These are phyloP conservation scores for Cajanus cajan DNA, from an alignment of 306 rosid species.

Conservation along the genomic window DNA sequence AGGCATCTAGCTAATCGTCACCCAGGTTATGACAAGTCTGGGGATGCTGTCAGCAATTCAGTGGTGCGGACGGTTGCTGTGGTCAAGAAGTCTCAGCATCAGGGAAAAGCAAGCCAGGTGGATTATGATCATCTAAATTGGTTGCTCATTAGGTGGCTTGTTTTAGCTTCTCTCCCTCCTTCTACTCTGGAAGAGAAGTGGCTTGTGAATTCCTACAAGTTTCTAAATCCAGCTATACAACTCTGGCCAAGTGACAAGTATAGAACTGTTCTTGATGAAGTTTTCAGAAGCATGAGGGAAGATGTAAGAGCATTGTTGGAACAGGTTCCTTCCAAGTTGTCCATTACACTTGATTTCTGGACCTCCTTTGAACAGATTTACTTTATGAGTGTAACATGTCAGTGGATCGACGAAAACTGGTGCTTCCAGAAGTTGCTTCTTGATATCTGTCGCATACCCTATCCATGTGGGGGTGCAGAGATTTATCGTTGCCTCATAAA, in stretches of 20 bases:
- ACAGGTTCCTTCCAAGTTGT: slow-evolving; percentile 73
- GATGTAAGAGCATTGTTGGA: slow-evolving; percentile 72
- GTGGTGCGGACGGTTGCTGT: slow-evolving; percentile 46
- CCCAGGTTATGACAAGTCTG: slow-evolving; percentile 89
- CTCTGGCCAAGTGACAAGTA: slow-evolving; percentile 82
- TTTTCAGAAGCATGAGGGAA: slow-evolving; percentile 82
- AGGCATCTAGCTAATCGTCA: slow-evolving; percentile 93
- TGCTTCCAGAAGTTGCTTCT: slow-evolving; percentile 81
- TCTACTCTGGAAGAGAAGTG: slow-evolving; percentile 84
- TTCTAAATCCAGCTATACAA: slow-evolving; percentile 79
- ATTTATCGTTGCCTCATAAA: slow-evolving; percentile 62
- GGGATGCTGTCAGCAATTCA: slow-evolving; percentile 51
- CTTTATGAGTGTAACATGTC: slow-evolving; percentile 89
- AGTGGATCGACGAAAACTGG: slow-evolving; percentile 94
- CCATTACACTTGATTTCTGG: slow-evolving; percentile 92
- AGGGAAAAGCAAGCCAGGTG: slow-evolving; percentile 57
- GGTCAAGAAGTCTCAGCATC: slow-evolving; percentile 69
- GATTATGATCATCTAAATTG: slow-evolving; percentile 93
- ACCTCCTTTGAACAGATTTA: slow-evolving; percentile 74
- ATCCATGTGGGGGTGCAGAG: slow-evolving; percentile 75
- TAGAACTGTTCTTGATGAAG: slow-evolving; percentile 65
- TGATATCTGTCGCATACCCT: slow-evolving; percentile 79
- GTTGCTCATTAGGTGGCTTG: slow-evolving; percentile 89
- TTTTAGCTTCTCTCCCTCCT: slow-evolving; percentile 80
- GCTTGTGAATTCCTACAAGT: slow-evolving; percentile 81